A percentile compares a stretch with the other conserved stretches of the same genome.
Evolutionary conservation across 495 filamentous ascomycete genomes (phyloP).

Genomic region (Hyaloscypha bicolor): DNA sequence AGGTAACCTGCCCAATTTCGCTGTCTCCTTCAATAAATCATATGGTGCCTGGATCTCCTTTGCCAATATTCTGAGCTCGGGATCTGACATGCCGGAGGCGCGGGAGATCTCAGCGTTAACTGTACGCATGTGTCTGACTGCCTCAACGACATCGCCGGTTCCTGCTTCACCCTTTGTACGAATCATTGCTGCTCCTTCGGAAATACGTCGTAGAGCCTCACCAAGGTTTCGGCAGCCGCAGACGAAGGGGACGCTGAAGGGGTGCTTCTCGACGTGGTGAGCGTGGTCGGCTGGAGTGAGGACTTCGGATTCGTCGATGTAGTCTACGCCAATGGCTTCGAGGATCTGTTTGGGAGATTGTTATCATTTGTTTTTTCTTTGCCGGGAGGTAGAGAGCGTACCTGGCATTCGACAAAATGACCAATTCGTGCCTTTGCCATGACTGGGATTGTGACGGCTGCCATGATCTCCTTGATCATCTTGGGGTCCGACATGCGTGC

Average conservation of each 20-base stretch:
- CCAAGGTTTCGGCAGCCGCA: constrained; percentile 96
- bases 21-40: constrained; percentile 80
- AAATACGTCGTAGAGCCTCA: constrained; percentile 89
- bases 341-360: constrained; percentile 64
- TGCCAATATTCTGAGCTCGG: constrained; percentile 73
- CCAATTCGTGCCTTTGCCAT: constrained; percentile 99
- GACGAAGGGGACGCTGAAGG: constrained; percentile 87
- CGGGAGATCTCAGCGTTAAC: constrained; percentile 82
- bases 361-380: background rate
- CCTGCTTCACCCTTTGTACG: constrained; percentile 98
- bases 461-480: constrained; percentile 97
- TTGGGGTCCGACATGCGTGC: constrained; percentile 94
- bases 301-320: constrained; percentile 97
- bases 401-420: constrained; percentile 96
- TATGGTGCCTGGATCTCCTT: constrained; percentile 79
- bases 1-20: constrained; percentile 82
- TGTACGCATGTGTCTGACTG: constrained; percentile 92
- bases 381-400: constrained; percentile 30
- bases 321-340: constrained; percentile 91
- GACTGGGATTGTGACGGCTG: constrained; percentile 95
- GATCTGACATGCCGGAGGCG: constrained; percentile 62
- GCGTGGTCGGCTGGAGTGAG: constrained; percentile 90
- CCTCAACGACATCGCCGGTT: constrained; percentile 97
- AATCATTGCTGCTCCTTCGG: constrained; percentile 97
- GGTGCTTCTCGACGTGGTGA: constrained; percentile 89